phyloP scores from a whole-genome alignment of 163 green algal species.

The Smithsoniella earleae region DNA sequence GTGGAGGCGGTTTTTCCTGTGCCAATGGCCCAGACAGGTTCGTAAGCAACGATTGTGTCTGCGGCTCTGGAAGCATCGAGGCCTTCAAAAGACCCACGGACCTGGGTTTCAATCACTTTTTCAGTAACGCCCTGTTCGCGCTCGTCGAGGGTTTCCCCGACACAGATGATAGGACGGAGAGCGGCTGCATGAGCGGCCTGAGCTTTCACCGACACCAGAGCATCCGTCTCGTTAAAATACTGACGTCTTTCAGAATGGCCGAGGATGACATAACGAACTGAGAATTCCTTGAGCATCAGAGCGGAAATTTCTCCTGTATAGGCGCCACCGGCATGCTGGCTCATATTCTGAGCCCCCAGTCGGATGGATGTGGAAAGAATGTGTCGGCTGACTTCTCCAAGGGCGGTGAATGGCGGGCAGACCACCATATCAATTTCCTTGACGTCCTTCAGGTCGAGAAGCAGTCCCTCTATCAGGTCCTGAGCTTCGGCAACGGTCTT shows the following conservation, averaged over 20 bases:
- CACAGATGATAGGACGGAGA: conserved; percentile 38
- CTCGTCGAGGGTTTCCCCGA: conserved; percentile 39
- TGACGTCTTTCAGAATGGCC: conserved; percentile 38
- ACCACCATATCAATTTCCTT: conserved; percentile 30
- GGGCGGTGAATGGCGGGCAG: conserved; percentile 20
- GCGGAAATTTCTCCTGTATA: conserved; percentile 51
- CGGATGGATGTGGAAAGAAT: neutral
- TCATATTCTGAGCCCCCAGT: conserved; percentile 52
- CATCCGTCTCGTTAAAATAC: conserved; percentile 37
- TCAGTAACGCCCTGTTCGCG: conserved; percentile 32
- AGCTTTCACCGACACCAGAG: conserved; percentile 36
- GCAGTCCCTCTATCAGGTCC: conserved; percentile 8
- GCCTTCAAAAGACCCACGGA: too few relatives aligned
- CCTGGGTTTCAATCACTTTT: too few relatives aligned
- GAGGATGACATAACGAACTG: conserved; percentile 32
- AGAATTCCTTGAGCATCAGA: conserved; percentile 33
- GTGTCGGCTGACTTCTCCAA: neutral
- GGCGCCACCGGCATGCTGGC: conserved; percentile 44
- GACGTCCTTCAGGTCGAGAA: conserved; percentile 2
- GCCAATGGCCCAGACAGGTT: conserved; percentile 43
- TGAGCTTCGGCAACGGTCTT: conserved; percentile 1
- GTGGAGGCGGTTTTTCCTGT: conserved; percentile 38
- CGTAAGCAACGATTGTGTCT: conserved; percentile 30
- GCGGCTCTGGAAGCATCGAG: conserved; percentile 27
- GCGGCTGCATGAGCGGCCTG: conserved; percentile 20